Base-by-base conservation (phyloP, 805 yeast genomes). In the Wickerhamiella sergipiensis region DNA sequence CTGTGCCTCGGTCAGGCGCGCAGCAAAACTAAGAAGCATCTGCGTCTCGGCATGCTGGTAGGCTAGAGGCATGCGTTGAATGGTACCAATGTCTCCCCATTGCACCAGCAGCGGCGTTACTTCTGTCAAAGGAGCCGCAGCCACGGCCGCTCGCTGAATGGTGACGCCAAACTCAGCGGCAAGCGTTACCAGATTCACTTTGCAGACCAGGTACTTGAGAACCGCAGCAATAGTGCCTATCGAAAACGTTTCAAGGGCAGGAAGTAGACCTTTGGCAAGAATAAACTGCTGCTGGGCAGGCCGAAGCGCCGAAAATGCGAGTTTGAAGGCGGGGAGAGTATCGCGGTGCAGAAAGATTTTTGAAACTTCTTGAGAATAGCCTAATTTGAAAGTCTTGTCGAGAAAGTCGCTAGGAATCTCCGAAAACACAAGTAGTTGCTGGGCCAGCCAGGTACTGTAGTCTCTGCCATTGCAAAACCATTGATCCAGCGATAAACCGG, bases 41-140 rank as follows among this genome's bases (percentile, higher is more conserved):
- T 69, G 73, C 0, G 88, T 76, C 36, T 76, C 63, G 2, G 63
- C 59, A 31, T 70, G 74, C 60, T 83, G 90, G 1, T 59, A 46
- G 0, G 61, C 52, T 1, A 71, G 59, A 0, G 80, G 67, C 8
- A 72, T 71, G 22, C 64, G 60, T 46, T 69, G 66, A n/a, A 77
- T 63, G 8, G 64, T 53, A 2, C 59, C 55, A 1, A 59, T 61
- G 49, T 70, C 68, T 2, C 75, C 71, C 74, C 75, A 71, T 12
- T 59, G 48, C 1, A 33, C 36, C 2, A 69, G 46, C 4, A 64
- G 50, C 2, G 40, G 40, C 18, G 19, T 17, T 4, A 36, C 40
- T 4, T 36, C 40, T 2, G 17, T 15, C 19, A 36, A 36, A 36
- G 40, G 15, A 6, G 57, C 55, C 15, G 52, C 47, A 1, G 59